Conservation (phyloP, 192 early-diverging fungal species). For the Coemansia asiatica region DNA sequence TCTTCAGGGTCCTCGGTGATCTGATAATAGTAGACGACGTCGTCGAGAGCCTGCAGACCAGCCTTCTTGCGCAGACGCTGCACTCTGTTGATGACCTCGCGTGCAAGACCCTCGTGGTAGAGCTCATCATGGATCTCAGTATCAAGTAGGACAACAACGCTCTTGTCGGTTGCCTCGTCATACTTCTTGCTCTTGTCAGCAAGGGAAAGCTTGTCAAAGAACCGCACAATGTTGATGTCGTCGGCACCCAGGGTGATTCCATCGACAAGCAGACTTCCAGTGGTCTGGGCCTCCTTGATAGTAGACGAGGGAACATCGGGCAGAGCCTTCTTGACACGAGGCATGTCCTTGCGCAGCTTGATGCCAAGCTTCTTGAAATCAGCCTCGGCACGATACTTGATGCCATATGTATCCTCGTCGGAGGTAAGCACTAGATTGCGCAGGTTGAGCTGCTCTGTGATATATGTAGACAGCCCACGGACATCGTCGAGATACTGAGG, state of each 20-base stretch:
- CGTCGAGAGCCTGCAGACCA: slow-evolving; percentile 81
- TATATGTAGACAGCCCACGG: slow-evolving; percentile 78
- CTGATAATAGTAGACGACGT: slow-evolving; percentile 80
- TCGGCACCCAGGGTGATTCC: slow-evolving; percentile 78
- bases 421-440: slow-evolving; percentile 82
- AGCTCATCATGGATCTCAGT: slow-evolving; percentile 75
- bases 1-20: slow-evolving; percentile 70
- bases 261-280: slow-evolving; percentile 67
- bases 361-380: slow-evolving; percentile 87
- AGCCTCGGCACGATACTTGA: slow-evolving; percentile 90
- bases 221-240: slow-evolving; percentile 83
- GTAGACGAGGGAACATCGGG: slow-evolving; percentile 69
- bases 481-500: slow-evolving; percentile 87
- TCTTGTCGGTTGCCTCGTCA: slow-evolving; percentile 76
- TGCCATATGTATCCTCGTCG: slow-evolving; percentile 88
- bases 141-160: slow-evolving; percentile 88
- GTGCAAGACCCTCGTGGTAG: slow-evolving; percentile 85
- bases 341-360: slow-evolving; percentile 86
- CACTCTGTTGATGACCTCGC: slow-evolving; percentile 96
- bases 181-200: slow-evolving; percentile 54
- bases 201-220: slow-evolving; percentile 71
- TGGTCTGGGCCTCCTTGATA: slow-evolving; percentile 78
- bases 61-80: slow-evolving; percentile 97
- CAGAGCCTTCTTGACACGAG: slow-evolving; percentile 84
- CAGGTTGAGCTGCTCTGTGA: slow-evolving; percentile 92